Conservation (phyloP, 208 protist genomes). For the Blastocrithidia nonstop region DNA sequence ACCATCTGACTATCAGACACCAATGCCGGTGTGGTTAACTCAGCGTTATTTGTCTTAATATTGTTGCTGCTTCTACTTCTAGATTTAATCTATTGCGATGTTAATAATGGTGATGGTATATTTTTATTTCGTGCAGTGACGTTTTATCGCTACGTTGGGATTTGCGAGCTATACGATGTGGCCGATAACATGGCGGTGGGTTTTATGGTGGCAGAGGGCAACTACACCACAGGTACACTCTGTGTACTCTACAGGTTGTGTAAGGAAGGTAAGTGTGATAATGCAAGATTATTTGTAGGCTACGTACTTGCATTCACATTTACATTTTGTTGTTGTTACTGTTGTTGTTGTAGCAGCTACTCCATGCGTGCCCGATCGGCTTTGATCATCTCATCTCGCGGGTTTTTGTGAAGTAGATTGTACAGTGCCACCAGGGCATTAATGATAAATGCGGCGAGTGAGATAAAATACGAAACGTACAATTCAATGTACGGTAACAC, state of each 20-base stretch:
- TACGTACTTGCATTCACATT: too few relatives aligned
- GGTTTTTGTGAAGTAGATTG: slow-evolving; percentile 40
- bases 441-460: slow-evolving; percentile 16
- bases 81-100: slow-evolving; percentile 12
- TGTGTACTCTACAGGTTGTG: too few relatives aligned
- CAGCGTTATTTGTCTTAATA: too few relatives aligned
- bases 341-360: slow-evolving; percentile 8
- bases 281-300: too few relatives aligned
- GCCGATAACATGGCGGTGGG: background rate
- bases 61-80: slow-evolving; percentile 12
- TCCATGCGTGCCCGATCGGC: slow-evolving; percentile 14
- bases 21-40: too few relatives aligned
- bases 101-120: slow-evolving; percentile 22
- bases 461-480: slow-evolving; percentile 42
- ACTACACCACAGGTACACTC: too few relatives aligned
- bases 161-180: too few relatives aligned
- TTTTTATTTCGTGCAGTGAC: too few relatives aligned
- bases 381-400: slow-evolving; percentile 25
- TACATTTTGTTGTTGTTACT: slow-evolving; percentile 5
- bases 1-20: too few relatives aligned
- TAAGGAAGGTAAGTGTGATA: too few relatives aligned
- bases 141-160: too few relatives aligned
- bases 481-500: slow-evolving; percentile 46
- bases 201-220: slow-evolving; percentile 6
- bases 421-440: slow-evolving; percentile 30